Evolutionary conservation across 2,329 filamentous ascomycete genomes (phyloP), one percentile per base, ranked within the genome.

Genomic region (Clonostachys rhizophaga): DNA sequence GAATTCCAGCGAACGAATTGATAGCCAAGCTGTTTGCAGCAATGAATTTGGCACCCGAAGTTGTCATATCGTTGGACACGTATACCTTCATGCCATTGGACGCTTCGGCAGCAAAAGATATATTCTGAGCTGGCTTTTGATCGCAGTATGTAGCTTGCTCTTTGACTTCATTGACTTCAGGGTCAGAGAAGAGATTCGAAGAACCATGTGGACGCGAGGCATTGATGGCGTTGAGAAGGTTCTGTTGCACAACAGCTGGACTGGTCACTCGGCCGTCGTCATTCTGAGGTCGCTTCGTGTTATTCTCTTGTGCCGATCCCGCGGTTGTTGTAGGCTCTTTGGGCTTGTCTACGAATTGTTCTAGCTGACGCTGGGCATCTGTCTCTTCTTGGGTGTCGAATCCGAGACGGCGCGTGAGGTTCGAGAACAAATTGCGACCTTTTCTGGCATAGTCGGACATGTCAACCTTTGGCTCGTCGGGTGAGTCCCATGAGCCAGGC

Each of bases 71-170:
- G 45, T 76, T 84, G 14, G 79, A 72, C 14, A 91, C 69, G 59
- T 90, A 92, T 35, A 95, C 76, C 50, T 86, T 84, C 66, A 91
- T 85, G 5, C 85, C 81, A 43, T 84, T 83, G 3, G 82, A 79
- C 5, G 88, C 79, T 42, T 88, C 83, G 5, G 85, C 86, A 12
- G 83, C 76, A 58, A 86, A 85, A 14, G 73, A 72, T 11, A 96
- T 81, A 64, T 95, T 84, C 48, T 91, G 82, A 1, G 81, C 83
- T 3, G 87, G 82, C 20, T 74, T 85, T 54, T 82, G 78, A 68
- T 96, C 91, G 64, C 91, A 96, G 68, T 96, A 96, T 0, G 87
- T 87, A 37, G 85, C 81, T 55, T 89, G 87, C 64, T 96, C 91
- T 59, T 87, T 87, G 54, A 96, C 84, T 44, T 84, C 71, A 51